phyloP scores from a whole-genome alignment of 2,329 filamentous ascomycete genomes.

The Fusarium sp. region DNA sequence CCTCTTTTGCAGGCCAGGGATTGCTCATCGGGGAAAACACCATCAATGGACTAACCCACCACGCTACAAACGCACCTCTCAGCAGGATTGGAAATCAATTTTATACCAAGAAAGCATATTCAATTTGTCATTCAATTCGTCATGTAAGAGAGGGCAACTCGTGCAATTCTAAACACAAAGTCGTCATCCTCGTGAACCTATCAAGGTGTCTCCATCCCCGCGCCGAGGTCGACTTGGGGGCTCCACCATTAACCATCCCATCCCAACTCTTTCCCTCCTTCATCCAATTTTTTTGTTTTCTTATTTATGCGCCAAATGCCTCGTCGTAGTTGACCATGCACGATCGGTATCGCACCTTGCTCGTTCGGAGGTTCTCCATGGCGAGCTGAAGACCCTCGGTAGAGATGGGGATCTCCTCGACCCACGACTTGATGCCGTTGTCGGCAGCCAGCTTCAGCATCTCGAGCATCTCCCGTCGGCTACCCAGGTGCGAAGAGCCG shows the following conservation, averaged over 20 bases:
- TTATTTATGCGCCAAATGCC: slow-evolving; percentile 66
- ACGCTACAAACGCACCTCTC: background rate
- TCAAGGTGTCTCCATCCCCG: slow-evolving; percentile 36
- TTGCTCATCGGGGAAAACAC: background rate
- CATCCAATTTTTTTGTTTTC: slow-evolving; percentile 5
- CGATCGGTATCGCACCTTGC: slow-evolving; percentile 80
- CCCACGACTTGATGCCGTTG: slow-evolving; percentile 76
- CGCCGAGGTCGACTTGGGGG: slow-evolving; percentile 3
- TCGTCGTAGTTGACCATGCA: slow-evolving; percentile 79
- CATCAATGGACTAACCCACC: background rate
- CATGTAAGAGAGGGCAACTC: slow-evolving; percentile 3
- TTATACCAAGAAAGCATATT: background rate
- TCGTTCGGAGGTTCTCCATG: slow-evolving; percentile 75
- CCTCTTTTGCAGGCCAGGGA: background rate
- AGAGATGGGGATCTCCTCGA: slow-evolving; percentile 79
- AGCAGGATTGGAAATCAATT: background rate
- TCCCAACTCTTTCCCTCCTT: slow-evolving; percentile 4
- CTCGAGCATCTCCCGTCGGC: slow-evolving; percentile 74
- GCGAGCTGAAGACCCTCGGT: slow-evolving; percentile 77
- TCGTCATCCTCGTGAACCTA: slow-evolving; percentile 30
- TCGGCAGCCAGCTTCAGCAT: slow-evolving; percentile 80
- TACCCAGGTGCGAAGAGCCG: slow-evolving; percentile 77
- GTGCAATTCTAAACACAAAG: slow-evolving; percentile 7
- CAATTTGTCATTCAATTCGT: slow-evolving; percentile 28
- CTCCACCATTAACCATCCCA: slow-evolving; percentile 28